Conservation (phyloP, 2,329 filamentous ascomycete genomes). For the Phialophora tarda region DNA sequence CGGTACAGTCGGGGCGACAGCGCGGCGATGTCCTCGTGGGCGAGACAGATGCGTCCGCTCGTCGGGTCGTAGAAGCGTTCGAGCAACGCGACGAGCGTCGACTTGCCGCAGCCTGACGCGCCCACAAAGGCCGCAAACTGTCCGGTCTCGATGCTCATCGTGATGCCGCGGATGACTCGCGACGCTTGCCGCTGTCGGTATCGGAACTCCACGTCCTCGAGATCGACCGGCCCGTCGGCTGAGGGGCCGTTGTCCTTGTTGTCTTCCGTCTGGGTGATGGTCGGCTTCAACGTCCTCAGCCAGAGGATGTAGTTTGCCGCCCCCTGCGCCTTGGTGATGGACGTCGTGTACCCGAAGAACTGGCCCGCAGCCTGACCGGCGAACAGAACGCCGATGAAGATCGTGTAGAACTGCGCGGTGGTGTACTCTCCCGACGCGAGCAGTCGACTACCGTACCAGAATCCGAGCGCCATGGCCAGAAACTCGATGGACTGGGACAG, state of each 20-base stretch:
- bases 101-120: slow-evolving; percentile 66
- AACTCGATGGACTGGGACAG: slow-evolving; percentile 45
- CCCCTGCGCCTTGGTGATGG: slow-evolving; percentile 58
- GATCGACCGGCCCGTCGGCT: slow-evolving; percentile 50
- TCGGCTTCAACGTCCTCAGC: slow-evolving; percentile 52
- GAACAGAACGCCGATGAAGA: slow-evolving; percentile 53
- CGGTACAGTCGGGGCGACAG: slow-evolving; percentile 69
- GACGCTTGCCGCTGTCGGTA: slow-evolving; percentile 42
- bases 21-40: slow-evolving; percentile 63
- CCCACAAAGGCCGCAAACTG: slow-evolving; percentile 63
- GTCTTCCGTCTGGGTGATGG: slow-evolving; percentile 50
- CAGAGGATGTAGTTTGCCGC: slow-evolving; percentile 60
- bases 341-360: slow-evolving; percentile 46
- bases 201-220: slow-evolving; percentile 53
- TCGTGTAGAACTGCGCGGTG: slow-evolving; percentile 50
- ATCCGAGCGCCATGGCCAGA: slow-evolving; percentile 42
- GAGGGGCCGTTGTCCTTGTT: slow-evolving; percentile 49
- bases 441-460: slow-evolving; percentile 69
- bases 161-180: slow-evolving; percentile 43
- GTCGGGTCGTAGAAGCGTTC: slow-evolving; percentile 72
- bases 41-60: slow-evolving; percentile 68
- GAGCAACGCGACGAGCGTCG: slow-evolving; percentile 67
- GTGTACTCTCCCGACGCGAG: slow-evolving; percentile 56
- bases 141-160: slow-evolving; percentile 51
- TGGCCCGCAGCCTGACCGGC: slow-evolving; percentile 42